Conservation (phyloP, 192 early-diverging fungal genomes). For the Coemansia sp. region DNA sequence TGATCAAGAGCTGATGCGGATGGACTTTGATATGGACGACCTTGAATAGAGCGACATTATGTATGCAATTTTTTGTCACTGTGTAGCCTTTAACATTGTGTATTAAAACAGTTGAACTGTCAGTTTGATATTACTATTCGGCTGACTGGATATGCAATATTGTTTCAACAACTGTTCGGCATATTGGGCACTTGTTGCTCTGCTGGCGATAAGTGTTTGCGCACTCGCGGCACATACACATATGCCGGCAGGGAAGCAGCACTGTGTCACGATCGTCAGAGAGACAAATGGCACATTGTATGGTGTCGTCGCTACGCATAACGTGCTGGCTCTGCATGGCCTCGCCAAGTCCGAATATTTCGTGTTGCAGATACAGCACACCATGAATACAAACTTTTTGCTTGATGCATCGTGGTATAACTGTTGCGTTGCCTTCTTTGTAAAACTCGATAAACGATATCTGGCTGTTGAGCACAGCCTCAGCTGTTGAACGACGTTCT, state of each 20-base stretch:
- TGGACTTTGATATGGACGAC: conserved; percentile 16
- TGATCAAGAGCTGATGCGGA: conserved; percentile 30
- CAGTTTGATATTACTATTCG: neutral
- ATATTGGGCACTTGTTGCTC: conserved; percentile 53
- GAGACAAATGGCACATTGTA: conserved; percentile 77
- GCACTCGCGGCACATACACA: conserved; percentile 75
- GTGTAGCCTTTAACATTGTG: neutral
- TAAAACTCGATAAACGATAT: conserved; percentile 46
- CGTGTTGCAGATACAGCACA: conserved; percentile 33
- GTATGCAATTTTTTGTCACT: neutral
- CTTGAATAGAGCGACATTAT: neutral
- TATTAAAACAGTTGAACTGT: neutral
- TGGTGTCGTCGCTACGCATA: conserved; percentile 37
- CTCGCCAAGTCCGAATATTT: conserved; percentile 45
- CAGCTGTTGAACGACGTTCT: conserved; percentile 9
- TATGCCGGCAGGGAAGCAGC: conserved; percentile 76
- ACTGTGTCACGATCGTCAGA: conserved; percentile 69
- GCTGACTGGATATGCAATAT: conserved; percentile 32
- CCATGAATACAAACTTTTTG: conserved; percentile 42
- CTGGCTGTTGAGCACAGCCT: conserved; percentile 12
- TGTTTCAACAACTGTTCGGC: conserved; percentile 40
- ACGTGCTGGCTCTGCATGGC: conserved; percentile 10
- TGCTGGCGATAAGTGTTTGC: conserved; percentile 63
- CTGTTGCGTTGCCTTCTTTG: conserved; percentile 25
- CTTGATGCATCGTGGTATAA: conserved; percentile 39